Percentiles rank a stretch among this genome's conserved stretches.
phyloP scores from a whole-genome alignment of 768 basidiomycete genomes.

The Tephrocybe rancida region DNA sequence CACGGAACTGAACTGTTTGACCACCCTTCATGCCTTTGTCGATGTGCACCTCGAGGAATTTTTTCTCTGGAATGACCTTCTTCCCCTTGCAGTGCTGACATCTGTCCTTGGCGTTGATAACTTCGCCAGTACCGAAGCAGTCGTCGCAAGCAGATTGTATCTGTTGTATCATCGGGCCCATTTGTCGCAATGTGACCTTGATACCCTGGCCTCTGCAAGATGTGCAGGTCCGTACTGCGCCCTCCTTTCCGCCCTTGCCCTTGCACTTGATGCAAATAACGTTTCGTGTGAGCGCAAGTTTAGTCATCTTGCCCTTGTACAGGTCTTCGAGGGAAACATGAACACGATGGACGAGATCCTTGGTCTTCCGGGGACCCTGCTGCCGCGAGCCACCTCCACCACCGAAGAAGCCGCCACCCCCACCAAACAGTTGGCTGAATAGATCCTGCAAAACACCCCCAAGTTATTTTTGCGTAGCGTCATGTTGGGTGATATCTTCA shows the following conservation, averaged over 20 bases:
- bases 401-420: slow-evolving; percentile 72
- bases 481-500: slow-evolving; percentile 21
- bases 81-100: slow-evolving; percentile 94
- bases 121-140: slow-evolving; percentile 91
- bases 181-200: slow-evolving; percentile 90
- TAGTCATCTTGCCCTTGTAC: slow-evolving; percentile 98
- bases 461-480: neutral
- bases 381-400: slow-evolving; percentile 61
- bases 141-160: slow-evolving; percentile 95
- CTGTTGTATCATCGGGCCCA: slow-evolving; percentile 99
- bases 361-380: slow-evolving; percentile 87
- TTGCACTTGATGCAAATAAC: slow-evolving; percentile 92
- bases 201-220: slow-evolving; percentile 88
- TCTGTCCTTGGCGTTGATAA: slow-evolving; percentile 91
- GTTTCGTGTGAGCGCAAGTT: slow-evolving; percentile 95
- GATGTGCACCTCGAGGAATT: slow-evolving; percentile 96
- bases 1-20: slow-evolving; percentile 84
- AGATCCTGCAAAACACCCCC: slow-evolving; percentile 62
- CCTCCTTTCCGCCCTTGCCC: slow-evolving; percentile 97
- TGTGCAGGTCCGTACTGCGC: slow-evolving; percentile 81
- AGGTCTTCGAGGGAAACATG: slow-evolving; percentile 97
- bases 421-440: slow-evolving; percentile 95
- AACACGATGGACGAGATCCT: slow-evolving; percentile 97
- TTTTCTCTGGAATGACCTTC: slow-evolving; percentile 93
- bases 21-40: slow-evolving; percentile 98